Evolutionary conservation across 345 rosid genomes (phyloP).

Genomic region (Salix purpurea): DNA sequence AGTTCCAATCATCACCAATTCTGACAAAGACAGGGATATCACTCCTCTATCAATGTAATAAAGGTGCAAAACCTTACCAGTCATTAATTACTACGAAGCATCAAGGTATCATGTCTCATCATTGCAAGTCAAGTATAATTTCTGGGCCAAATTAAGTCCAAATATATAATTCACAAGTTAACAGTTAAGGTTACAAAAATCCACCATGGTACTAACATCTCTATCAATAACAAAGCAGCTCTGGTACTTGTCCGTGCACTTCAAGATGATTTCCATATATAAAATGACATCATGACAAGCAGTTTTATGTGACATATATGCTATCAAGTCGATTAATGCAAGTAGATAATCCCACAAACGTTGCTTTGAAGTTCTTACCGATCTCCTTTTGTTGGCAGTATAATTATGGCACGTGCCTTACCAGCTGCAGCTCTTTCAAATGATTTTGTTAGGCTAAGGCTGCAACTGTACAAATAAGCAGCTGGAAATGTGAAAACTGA

Average conservation of each 20-base stretch:
- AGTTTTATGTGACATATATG: background rate
- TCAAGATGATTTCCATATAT: background rate
- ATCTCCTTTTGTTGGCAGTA: conserved; percentile 80
- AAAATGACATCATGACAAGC: background rate
- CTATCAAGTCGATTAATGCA: background rate
- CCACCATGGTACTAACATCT: background rate
- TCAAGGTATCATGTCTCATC: background rate
- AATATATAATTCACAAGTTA: background rate
- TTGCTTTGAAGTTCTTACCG: conserved; percentile 43
- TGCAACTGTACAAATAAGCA: conserved; percentile 67
- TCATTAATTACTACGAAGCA: background rate
- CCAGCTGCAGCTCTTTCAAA: conserved; percentile 86
- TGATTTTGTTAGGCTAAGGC: conserved; percentile 83
- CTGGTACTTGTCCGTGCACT: background rate
- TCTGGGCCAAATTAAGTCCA: background rate
- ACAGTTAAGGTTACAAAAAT: background rate
- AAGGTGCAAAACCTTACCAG: background rate
- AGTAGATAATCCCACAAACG: background rate
- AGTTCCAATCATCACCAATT: background rate
- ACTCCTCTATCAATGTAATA: background rate
- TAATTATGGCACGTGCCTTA: conserved; percentile 82
- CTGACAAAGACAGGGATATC: background rate
- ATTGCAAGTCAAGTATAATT: background rate
- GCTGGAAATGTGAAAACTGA: conserved; percentile 6
- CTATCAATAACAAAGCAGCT: background rate